Percentiles rank a stretch among this genome's conserved stretches.
Conservation (phyloP, 164 flowering plant genomes). For the Vitis rupestris region DNA sequence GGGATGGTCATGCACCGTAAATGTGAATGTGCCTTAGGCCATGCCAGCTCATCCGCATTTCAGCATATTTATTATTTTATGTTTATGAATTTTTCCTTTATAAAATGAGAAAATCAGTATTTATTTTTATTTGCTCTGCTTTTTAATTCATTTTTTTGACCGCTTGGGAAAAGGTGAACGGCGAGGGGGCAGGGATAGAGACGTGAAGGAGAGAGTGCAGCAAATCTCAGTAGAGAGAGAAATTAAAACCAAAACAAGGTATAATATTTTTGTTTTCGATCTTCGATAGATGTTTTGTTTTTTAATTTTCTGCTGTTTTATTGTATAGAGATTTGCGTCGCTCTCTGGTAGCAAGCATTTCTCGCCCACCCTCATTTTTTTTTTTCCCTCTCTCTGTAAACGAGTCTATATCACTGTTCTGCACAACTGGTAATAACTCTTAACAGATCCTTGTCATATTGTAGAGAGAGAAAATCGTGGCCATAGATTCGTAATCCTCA, state of each 20-base stretch:
- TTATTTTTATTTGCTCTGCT: neutral
- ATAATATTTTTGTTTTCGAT: neutral
- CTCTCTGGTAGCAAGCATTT: too few species aligned
- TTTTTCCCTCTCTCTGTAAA: too few species aligned
- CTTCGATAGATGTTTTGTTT: neutral
- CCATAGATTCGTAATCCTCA: constrained; percentile 63
- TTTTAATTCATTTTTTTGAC: constrained; percentile 38
- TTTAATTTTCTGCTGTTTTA: neutral
- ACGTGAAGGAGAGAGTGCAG: constrained; percentile 2
- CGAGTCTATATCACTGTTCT: constrained; percentile 4
- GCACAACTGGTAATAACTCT: neutral
- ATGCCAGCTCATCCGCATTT: constrained; percentile 15
- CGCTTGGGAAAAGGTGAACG: constrained; percentile 29
- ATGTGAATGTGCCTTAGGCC: constrained; percentile 1
- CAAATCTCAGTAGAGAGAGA: too few species aligned
- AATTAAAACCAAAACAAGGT: neutral
- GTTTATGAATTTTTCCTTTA: neutral
- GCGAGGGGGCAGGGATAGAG: neutral
- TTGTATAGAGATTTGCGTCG: constrained; percentile 28
- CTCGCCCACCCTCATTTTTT: too few species aligned
- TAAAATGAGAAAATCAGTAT: neutral
- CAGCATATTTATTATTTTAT: neutral
- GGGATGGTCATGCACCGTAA: constrained; percentile 19
- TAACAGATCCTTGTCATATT: constrained; percentile 21
- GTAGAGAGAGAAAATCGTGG: constrained; percentile 22